phyloP scores from a whole-genome alignment of 805 yeast species.

The Ogataea parapolymorpha region DNA sequence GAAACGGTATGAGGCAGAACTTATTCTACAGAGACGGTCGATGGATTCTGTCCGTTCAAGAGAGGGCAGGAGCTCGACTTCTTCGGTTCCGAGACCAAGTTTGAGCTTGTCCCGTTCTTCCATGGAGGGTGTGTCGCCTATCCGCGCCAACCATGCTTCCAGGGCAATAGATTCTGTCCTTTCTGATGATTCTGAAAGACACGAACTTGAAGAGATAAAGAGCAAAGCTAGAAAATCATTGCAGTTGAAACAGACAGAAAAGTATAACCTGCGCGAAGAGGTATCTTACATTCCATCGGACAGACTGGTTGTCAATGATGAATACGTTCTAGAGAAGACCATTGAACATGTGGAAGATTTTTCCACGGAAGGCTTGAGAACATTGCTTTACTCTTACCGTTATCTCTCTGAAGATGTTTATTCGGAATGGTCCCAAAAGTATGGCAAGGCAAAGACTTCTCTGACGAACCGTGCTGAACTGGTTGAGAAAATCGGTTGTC shows the following conservation, averaged over 20 bases:
- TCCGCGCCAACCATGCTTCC: not conserved
- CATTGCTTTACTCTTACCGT: slow-evolving; percentile 76
- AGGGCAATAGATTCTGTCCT: slow-evolving; percentile 22
- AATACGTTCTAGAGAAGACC: slow-evolving; percentile 75
- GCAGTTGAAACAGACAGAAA: slow-evolving; percentile 55
- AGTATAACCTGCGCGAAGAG: slow-evolving; percentile 36
- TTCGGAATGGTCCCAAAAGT: slow-evolving; percentile 61
- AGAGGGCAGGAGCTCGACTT: slow-evolving; percentile 27
- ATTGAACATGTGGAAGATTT: slow-evolving; percentile 90
- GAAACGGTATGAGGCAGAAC: slow-evolving; percentile 73
- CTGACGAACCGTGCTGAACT: slow-evolving; percentile 60
- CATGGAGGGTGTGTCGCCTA: slow-evolving; percentile 6
- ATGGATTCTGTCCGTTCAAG: slow-evolving; percentile 31
- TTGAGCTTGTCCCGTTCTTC: slow-evolving; percentile 29
- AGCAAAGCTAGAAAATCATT: slow-evolving; percentile 53
- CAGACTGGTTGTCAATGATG: slow-evolving; percentile 62
- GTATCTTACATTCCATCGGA: slow-evolving; percentile 50
- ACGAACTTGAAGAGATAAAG: slow-evolving; percentile 53
- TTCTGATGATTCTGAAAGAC: slow-evolving; percentile 41
- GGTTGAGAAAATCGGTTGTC: slow-evolving; percentile 70
- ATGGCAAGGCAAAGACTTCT: slow-evolving; percentile 74
- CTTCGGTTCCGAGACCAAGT: slow-evolving; percentile 25
- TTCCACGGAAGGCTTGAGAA: slow-evolving; percentile 91
- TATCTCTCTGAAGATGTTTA: slow-evolving; percentile 64
- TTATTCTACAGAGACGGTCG: slow-evolving; percentile 56